Evolutionary conservation across 2,329 filamentous ascomycete genomes (phyloP).

Genomic region (Cercospora nicotianae): DNA sequence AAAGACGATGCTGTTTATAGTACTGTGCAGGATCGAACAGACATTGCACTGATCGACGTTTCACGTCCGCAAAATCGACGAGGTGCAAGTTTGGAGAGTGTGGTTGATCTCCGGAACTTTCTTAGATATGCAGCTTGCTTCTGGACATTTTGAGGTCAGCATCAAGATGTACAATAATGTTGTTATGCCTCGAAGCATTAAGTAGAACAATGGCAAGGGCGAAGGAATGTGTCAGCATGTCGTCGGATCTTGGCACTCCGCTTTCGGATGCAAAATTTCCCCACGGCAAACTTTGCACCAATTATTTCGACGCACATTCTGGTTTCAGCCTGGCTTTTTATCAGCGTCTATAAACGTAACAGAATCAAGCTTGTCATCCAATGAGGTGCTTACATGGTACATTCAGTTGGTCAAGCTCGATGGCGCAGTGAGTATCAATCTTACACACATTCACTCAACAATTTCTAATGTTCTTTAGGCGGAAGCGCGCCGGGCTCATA

Average conservation of each 20-base stretch:
- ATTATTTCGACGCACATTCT: neutral
- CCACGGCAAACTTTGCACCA: neutral
- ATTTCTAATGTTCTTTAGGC: neutral
- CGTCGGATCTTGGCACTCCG: neutral
- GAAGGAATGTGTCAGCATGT: neutral
- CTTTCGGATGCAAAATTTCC: neutral
- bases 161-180: neutral
- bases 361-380: neutral
- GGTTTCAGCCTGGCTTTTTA: neutral
- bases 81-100: too few species aligned
- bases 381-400: neutral
- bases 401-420: neutral
- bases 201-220: neutral
- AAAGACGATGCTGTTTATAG: too few species aligned
- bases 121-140: too few species aligned
- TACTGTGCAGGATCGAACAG: too few species aligned
- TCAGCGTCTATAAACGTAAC: neutral
- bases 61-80: too few species aligned
- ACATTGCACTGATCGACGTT: too few species aligned
- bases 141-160: too few species aligned
- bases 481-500: constrained; percentile 18
- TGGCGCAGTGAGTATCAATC: neutral
- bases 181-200: neutral
- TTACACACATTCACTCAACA: neutral
- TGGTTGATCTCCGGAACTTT: too few species aligned